Evolutionary conservation across 441 rosid genomes (phyloP).

Genomic region (Kokia cookei): DNA sequence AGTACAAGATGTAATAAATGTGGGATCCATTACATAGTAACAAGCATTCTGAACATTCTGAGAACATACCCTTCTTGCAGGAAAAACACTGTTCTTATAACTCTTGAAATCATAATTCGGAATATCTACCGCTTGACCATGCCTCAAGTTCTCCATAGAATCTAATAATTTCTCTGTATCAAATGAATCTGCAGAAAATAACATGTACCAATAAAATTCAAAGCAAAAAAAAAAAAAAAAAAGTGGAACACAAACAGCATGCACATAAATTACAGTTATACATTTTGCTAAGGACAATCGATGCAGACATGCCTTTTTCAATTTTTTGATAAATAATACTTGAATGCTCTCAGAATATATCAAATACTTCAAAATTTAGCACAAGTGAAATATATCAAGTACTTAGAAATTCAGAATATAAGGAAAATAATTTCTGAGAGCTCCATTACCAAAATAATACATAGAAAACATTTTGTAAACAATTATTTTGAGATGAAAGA

Average conservation of each 20-base stretch:
- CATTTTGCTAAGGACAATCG: not conserved
- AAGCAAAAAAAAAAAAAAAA: conserved; percentile 6
- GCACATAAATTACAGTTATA: not conserved
- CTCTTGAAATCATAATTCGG: conserved; percentile 93
- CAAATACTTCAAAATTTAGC: not conserved
- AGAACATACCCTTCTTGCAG: conserved; percentile 75
- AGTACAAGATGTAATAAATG: not conserved
- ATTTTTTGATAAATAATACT: not conserved
- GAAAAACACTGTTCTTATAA: conserved; percentile 67
- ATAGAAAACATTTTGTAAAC: not conserved
- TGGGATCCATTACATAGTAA: not conserved
- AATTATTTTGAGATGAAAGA: not conserved
- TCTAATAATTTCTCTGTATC: conserved; percentile 68
- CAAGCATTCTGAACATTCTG: not conserved
- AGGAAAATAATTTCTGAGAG: not conserved
- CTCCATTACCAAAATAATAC: not conserved
- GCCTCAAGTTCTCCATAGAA: conserved; percentile 85
- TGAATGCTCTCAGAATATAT: not conserved
- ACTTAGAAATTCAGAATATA: not conserved
- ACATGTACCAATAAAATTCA: conserved; percentile 9
- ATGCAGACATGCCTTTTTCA: not conserved
- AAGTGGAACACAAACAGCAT: conserved; percentile 3
- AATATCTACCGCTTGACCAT: conserved; percentile 82
- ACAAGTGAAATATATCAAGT: not conserved
- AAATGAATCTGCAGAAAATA: conserved; percentile 71